These are phyloP conservation scores for Rhodamnia argentea DNA, from an alignment of 345 rosid species.

Conservation along the genomic window DNA sequence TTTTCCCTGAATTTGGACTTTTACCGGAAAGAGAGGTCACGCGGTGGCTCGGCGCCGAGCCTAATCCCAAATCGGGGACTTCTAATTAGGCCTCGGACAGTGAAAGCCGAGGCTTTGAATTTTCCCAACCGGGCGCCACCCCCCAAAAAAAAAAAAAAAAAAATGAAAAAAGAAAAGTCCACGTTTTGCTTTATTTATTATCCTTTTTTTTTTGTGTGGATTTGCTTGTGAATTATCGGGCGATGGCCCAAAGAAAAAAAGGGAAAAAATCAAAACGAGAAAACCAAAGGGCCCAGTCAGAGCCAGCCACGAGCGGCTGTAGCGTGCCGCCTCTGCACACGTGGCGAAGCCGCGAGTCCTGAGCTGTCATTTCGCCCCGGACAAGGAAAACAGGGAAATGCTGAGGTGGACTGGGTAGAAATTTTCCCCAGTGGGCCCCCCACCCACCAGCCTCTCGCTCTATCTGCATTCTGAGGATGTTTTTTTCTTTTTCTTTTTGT, in stretches of 20 bases:
- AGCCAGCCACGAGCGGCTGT: slow-evolving; percentile 50
- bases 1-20: background rate
- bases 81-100: background rate
- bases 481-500: background rate
- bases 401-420: background rate
- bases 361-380: slow-evolving; percentile 10
- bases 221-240: background rate
- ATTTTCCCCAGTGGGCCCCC: background rate
- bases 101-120: background rate
- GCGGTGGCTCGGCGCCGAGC: slow-evolving; percentile 1
- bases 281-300: background rate
- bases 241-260: background rate
- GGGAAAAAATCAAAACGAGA: background rate
- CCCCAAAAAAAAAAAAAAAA: background rate
- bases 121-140: background rate
- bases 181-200: background rate
- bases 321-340: slow-evolving; percentile 44
- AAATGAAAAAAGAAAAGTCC: background rate
- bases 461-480: background rate
- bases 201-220: background rate
- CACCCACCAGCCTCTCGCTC: background rate
- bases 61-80: background rate
- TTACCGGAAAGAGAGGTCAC: background rate
- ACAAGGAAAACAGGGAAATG: background rate
- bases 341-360: slow-evolving; percentile 18